phyloP scores from a whole-genome alignment of 2,329 filamentous ascomycete species.

The Ophioceras dolichostomum region DNA sequence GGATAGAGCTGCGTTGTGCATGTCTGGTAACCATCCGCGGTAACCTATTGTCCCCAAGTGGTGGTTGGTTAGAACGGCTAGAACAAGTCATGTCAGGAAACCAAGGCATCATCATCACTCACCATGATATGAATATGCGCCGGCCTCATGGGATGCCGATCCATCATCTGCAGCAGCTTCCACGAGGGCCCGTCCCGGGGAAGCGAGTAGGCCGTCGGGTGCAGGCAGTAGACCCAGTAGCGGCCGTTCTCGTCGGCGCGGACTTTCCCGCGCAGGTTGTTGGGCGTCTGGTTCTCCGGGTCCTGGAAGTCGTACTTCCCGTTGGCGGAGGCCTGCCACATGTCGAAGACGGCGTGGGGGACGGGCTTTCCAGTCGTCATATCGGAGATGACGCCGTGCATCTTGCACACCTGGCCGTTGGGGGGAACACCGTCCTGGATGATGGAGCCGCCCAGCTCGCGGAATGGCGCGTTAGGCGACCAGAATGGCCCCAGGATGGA shows the following conservation, averaged over 20 bases:
- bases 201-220: constrained; percentile 33
- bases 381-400: constrained; percentile 49
- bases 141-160: constrained; percentile 43
- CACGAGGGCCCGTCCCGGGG: constrained; percentile 38
- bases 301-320: constrained; percentile 56
- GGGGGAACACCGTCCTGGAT: constrained; percentile 34
- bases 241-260: constrained; percentile 50
- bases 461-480: constrained; percentile 57
- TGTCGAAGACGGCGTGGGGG: constrained; percentile 53
- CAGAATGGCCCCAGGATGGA: constrained; percentile 82
- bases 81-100: constrained; percentile 9
- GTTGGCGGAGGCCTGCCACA: constrained; percentile 74
- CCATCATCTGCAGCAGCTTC: constrained; percentile 37
- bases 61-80: no score
- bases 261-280: constrained; percentile 57
- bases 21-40: constrained; percentile 41
- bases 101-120: constrained; percentile 10
- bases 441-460: constrained; percentile 59
- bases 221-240: constrained; percentile 44
- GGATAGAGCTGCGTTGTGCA: constrained; percentile 59
- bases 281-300: constrained; percentile 45
- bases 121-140: constrained; percentile 50
- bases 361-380: constrained; percentile 52
- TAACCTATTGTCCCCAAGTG: no score
- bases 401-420: constrained; percentile 40